Conservation (phyloP, 2,329 filamentous ascomycete species). For the Colletotrichum paranaense region DNA sequence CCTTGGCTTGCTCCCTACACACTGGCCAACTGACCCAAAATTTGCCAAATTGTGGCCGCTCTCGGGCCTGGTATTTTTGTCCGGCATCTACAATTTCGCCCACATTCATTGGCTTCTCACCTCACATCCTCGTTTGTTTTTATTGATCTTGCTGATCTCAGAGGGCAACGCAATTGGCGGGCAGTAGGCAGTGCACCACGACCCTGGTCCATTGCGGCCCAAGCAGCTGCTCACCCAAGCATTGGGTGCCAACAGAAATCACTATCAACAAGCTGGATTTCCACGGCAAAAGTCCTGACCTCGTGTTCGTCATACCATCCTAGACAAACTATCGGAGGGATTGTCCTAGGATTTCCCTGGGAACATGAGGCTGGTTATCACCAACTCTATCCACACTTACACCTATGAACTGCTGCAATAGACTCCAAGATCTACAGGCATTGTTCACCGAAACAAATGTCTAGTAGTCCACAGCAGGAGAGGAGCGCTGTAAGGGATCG, state of each 20-base stretch:
- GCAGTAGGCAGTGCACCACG: conserved; percentile 12
- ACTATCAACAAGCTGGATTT: conserved; percentile 19
- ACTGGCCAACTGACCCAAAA: conserved; percentile 15
- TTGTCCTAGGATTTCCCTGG: background rate
- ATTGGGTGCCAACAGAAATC: conserved; percentile 28
- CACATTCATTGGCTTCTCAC: conserved; percentile 30
- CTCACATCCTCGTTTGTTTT: conserved; percentile 34
- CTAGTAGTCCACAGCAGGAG: no score
- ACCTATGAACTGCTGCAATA: background rate
- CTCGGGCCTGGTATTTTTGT: conserved; percentile 17
- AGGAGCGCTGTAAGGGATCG: conserved; percentile 2
- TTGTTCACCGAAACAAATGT: background rate
- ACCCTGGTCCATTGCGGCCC: conserved; percentile 30
- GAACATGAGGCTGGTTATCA: background rate
- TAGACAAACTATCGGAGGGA: background rate
- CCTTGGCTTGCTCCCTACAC: conserved; percentile 21
- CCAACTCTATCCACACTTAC: background rate
- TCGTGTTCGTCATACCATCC: conserved; percentile 25
- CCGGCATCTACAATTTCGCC: conserved; percentile 20
- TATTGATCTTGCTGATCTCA: conserved; percentile 41
- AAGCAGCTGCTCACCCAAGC: conserved; percentile 23
- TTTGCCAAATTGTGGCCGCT: conserved; percentile 11
- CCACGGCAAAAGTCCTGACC: background rate
- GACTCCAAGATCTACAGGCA: background rate
- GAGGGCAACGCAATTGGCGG: conserved; percentile 32